phyloP scores from a whole-genome alignment of 2,329 filamentous ascomycete species.

The Arthroderma sp. region DNA sequence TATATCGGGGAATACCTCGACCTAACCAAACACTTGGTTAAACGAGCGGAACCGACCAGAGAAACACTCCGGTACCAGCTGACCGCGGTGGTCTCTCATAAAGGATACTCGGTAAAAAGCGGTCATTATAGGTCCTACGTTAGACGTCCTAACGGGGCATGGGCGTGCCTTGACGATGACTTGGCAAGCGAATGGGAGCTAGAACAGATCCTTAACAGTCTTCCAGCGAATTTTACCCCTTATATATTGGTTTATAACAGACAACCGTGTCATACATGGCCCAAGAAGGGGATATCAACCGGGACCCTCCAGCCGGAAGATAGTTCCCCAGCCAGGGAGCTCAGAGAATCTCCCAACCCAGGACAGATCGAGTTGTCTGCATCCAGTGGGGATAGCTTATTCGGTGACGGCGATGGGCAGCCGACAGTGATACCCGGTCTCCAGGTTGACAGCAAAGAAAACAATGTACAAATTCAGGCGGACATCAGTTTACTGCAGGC shows the following conservation, averaged over 20 bases:
- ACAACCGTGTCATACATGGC: background rate
- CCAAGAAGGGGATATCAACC: background rate
- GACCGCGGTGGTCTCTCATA: constrained; percentile 5
- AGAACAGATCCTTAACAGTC: background rate
- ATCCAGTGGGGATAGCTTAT: no score
- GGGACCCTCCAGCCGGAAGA: no score
- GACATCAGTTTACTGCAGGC: no score
- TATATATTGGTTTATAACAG: constrained; percentile 7
- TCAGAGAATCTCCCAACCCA: no score
- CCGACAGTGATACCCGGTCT: no score
- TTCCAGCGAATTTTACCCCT: background rate
- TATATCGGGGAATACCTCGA: constrained; percentile 7
- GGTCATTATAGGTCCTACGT: constrained; percentile 9
- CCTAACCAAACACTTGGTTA: constrained; percentile 6
- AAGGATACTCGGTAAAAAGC: background rate
- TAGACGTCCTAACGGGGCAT: constrained; percentile 5
- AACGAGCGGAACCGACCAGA: background rate
- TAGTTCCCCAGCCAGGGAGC: no score
- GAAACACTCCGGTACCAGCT: constrained; percentile 7
- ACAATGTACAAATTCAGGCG: no score
- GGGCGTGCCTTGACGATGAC: constrained; percentile 5
- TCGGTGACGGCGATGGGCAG: no score
- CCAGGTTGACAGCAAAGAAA: no score
- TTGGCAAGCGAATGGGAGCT: background rate
- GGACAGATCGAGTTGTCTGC: no score